phyloP scores from a whole-genome alignment of 768 basidiomycete species.

The Porphyrellus cyaneotinctus region DNA sequence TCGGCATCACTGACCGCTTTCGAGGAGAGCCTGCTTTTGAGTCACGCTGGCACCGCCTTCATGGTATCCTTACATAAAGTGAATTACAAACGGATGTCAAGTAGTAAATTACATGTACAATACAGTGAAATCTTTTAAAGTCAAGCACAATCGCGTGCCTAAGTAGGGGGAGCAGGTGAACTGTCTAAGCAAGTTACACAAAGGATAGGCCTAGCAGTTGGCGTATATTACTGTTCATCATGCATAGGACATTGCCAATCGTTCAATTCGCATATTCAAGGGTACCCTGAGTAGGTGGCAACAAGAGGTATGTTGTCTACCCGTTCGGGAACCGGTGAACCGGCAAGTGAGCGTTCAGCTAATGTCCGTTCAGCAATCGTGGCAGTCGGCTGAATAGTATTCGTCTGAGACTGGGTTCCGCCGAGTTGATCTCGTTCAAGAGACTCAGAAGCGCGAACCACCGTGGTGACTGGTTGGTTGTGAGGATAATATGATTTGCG shows the following conservation, averaged over 20 bases:
- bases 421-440: slow-evolving; percentile 25
- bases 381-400: slow-evolving; percentile 40
- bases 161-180: neutral
- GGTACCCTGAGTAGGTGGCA: slow-evolving; percentile 19
- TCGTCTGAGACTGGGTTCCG: slow-evolving; percentile 35
- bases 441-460: slow-evolving; percentile 28
- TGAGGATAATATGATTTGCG: slow-evolving; percentile 87
- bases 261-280: slow-evolving; percentile 3
- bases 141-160: neutral
- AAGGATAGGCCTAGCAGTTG: slow-evolving; percentile 6
- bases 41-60: too few species aligned
- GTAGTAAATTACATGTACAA: slow-evolving; percentile 12
- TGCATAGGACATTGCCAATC: neutral
- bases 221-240: neutral
- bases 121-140: slow-evolving; percentile 5
- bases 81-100: neutral
- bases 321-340: slow-evolving; percentile 35
- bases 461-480: slow-evolving; percentile 54
- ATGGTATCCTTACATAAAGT: neutral
- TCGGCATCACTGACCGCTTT: slow-evolving; percentile 3
- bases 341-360: slow-evolving; percentile 39
- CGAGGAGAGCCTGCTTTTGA: too few species aligned
- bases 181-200: slow-evolving; percentile 5
- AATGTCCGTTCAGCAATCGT: slow-evolving; percentile 40
- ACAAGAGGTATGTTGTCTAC: slow-evolving; percentile 43